A percentile compares a stretch with the other conserved stretches of the same genome.
phyloP scores from a whole-genome alignment of 495 filamentous ascomycete genomes.

The Penicillium waksmanii region DNA sequence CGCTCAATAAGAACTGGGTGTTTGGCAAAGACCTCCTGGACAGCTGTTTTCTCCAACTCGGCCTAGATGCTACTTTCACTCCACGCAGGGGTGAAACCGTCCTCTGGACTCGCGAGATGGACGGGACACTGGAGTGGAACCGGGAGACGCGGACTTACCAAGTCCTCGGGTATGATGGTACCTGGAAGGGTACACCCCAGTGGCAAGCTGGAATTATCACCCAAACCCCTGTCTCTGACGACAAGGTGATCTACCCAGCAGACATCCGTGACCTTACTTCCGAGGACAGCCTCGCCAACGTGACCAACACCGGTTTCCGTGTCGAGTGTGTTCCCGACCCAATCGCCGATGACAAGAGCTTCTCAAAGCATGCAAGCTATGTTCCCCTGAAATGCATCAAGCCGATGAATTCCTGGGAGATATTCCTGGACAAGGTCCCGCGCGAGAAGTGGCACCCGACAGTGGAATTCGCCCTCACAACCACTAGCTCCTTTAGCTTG shows the following conservation, averaged over 20 bases:
- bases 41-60: slow-evolving; percentile 38
- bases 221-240: slow-evolving; percentile 52
- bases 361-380: slow-evolving; percentile 57
- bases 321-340: slow-evolving; percentile 59
- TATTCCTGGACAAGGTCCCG: slow-evolving; percentile 43
- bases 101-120: slow-evolving; percentile 50
- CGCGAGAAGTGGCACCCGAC: slow-evolving; percentile 54
- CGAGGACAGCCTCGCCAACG: slow-evolving; percentile 35
- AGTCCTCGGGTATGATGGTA: slow-evolving; percentile 34
- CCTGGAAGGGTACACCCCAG: slow-evolving; percentile 39
- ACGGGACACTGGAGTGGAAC: slow-evolving; percentile 44
- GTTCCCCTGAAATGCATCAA: slow-evolving; percentile 57
- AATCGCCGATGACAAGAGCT: slow-evolving; percentile 51
- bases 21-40: slow-evolving; percentile 44
- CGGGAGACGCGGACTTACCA: slow-evolving; percentile 28
- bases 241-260: slow-evolving; percentile 41
- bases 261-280: slow-evolving; percentile 44
- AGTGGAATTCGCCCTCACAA: slow-evolving; percentile 56
- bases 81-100: slow-evolving; percentile 63
- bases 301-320: slow-evolving; percentile 61
- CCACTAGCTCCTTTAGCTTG: slow-evolving; percentile 56
- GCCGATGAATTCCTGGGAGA: slow-evolving; percentile 56
- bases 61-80: slow-evolving; percentile 52
- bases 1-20: slow-evolving; percentile 57
- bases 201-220: slow-evolving; percentile 63